Conservation (phyloP, 176 grass and related monocot genomes). For the Zea luxurians region DNA sequence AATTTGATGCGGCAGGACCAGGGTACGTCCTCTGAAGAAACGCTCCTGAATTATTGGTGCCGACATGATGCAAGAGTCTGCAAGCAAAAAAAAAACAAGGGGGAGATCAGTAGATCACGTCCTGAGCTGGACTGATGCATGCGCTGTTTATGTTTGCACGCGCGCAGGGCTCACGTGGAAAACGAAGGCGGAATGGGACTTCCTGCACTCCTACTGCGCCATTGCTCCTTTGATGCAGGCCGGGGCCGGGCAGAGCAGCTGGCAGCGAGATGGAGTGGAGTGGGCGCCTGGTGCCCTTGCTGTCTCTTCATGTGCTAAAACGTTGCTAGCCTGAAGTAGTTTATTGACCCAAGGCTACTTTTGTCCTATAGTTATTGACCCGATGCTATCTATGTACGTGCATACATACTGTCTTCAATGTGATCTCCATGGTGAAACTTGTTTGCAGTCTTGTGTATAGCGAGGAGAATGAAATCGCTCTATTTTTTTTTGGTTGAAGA, state of each 20-base stretch:
- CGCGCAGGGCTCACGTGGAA: neutral
- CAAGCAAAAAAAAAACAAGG: neutral
- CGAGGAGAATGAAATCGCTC: too few species aligned
- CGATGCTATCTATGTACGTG: too few species aligned
- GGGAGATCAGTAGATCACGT: neutral
- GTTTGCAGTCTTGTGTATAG: neutral
- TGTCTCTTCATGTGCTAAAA: neutral
- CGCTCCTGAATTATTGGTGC: neutral
- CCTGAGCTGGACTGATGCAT: neutral
- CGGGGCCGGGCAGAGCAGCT: neutral
- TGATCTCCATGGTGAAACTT: neutral
- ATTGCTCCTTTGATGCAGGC: neutral
- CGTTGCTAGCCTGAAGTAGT: too few species aligned
- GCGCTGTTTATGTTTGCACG: neutral
- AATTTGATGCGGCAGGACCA: neutral
- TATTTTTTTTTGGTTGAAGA: too few species aligned
- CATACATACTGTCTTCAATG: neutral
- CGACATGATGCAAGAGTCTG: neutral
- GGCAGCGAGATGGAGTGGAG: constrained; percentile 21
- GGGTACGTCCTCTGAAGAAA: neutral
- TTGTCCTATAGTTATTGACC: neutral
- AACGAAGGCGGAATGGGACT: neutral
- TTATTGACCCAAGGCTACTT: neutral
- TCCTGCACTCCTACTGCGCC: neutral
- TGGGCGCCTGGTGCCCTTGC: neutral